Conservation (phyloP, 2,329 filamentous ascomycete genomes). For the Fusarium tupiense region DNA sequence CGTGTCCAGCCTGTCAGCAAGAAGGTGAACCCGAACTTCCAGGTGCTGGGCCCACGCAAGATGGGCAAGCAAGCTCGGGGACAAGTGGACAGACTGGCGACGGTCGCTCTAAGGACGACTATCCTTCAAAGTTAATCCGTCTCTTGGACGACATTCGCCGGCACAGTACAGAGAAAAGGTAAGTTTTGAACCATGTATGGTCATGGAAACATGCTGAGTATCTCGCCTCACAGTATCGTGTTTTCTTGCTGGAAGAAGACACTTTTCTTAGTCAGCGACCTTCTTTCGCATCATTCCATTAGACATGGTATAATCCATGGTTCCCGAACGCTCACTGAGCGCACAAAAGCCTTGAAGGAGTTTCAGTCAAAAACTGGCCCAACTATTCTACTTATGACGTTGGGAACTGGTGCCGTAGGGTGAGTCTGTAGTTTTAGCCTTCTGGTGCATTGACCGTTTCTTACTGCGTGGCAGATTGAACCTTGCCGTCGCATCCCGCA, state of each 20-base stretch:
- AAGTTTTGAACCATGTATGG: neutral
- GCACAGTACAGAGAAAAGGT: neutral
- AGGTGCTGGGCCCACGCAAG: fast-evolving
- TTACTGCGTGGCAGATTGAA: neutral
- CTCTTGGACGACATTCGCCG: neutral
- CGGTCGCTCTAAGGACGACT: fast-evolving
- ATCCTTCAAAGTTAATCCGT: neutral
- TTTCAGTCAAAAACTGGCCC: neutral
- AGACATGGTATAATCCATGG: neutral
- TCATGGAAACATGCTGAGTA: no score
- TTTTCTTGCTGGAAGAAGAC: neutral
- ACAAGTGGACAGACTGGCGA: neutral
- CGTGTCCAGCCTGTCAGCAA: neutral
- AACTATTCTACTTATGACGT: neutral
- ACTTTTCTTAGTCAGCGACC: fast-evolving
- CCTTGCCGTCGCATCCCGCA: neutral
- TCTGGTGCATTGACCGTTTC: neutral
- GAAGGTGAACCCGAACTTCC: neutral
- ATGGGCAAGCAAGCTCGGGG: neutral
- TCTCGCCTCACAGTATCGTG: neutral
- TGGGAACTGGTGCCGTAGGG: neutral
- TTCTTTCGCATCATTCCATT: neutral
- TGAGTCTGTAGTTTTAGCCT: neutral
- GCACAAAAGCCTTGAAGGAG: neutral
- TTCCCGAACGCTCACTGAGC: neutral